These are phyloP conservation scores for Brassica juncea DNA, from an alignment of 345 rosid species.

Conservation along the genomic window DNA sequence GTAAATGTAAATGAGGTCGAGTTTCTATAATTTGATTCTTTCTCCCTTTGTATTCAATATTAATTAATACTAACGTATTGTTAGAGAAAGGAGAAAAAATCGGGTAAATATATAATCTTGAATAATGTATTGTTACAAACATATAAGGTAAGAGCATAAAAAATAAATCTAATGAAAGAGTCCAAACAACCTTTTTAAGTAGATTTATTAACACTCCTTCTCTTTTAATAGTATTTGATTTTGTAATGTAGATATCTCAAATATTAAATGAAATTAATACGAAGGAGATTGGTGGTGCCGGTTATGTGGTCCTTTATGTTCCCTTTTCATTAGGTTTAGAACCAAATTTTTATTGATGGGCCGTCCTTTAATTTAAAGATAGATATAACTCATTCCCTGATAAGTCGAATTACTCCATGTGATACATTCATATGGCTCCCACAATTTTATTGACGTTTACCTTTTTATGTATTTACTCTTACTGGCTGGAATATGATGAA, in stretches of 20 bases:
- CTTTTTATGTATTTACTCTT: neutral
- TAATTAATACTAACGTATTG: too few species aligned
- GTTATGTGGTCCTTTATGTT: conserved; percentile 25
- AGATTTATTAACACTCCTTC: too few species aligned
- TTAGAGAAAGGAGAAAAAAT: too few species aligned
- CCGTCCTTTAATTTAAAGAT: neutral
- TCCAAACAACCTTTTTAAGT: too few species aligned
- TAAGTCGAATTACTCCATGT: neutral
- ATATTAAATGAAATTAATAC: neutral
- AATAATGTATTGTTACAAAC: too few species aligned
- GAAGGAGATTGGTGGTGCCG: conserved; percentile 21
- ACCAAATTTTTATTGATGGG: neutral
- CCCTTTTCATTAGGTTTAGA: conserved; percentile 6
- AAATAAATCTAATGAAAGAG: too few species aligned
- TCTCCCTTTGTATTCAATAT: too few species aligned
- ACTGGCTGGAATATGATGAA: neutral
- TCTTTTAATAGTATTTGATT: too few species aligned
- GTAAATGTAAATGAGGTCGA: too few species aligned
- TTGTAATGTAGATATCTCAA: neutral
- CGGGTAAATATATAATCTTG: too few species aligned
- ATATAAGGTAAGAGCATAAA: too few species aligned
- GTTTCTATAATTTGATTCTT: too few species aligned
- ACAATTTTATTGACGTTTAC: neutral
- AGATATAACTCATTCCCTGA: neutral
- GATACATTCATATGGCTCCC: neutral